Percentiles rank a stretch among this genome's conserved stretches.
These are phyloP conservation scores for Pharnaceum exiguum DNA, from an alignment of 148 eudicot species.

Conservation along the genomic window DNA sequence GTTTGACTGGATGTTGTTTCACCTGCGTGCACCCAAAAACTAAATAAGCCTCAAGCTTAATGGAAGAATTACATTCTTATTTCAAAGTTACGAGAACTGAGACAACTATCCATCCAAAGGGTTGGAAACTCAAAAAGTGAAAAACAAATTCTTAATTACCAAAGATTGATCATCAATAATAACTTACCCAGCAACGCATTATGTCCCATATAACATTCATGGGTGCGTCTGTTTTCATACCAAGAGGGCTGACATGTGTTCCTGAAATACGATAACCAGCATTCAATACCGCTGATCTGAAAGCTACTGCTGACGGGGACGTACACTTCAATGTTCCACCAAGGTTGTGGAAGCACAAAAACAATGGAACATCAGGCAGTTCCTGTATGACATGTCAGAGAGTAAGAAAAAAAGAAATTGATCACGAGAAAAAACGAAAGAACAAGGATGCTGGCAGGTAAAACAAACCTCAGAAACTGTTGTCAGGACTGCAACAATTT, in stretches of 20 bases:
- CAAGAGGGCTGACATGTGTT: slow-evolving; percentile 76
- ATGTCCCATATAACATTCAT: slow-evolving; percentile 98
- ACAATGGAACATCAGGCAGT: slow-evolving; percentile 87
- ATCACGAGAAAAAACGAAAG: too few relatives aligned
- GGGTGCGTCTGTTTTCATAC: slow-evolving; percentile 92
- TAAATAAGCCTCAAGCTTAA: too few relatives aligned
- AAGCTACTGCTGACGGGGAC: slow-evolving; percentile 84
- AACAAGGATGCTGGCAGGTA: too few relatives aligned
- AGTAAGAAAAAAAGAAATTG: neutral
- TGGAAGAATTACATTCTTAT: too few relatives aligned
- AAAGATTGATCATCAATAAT: neutral
- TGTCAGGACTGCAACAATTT: slow-evolving; percentile 71
- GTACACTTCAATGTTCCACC: slow-evolving; percentile 96
- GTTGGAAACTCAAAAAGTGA: too few relatives aligned
- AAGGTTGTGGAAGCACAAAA: slow-evolving; percentile 79
- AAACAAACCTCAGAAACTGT: slow-evolving; percentile 81
- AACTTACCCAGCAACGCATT: slow-evolving; percentile 94
- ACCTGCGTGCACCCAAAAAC: slow-evolving; percentile 61
- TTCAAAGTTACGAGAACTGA: neutral
- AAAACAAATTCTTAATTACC: neutral
- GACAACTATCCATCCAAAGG: too few relatives aligned
- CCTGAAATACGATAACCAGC: slow-evolving; percentile 98
- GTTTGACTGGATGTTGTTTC: slow-evolving; percentile 83
- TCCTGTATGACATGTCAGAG: slow-evolving; percentile 46
- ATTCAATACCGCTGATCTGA: slow-evolving; percentile 90